phyloP scores from a whole-genome alignment of 140 eudicot species.

The Senecio squalidus region DNA sequence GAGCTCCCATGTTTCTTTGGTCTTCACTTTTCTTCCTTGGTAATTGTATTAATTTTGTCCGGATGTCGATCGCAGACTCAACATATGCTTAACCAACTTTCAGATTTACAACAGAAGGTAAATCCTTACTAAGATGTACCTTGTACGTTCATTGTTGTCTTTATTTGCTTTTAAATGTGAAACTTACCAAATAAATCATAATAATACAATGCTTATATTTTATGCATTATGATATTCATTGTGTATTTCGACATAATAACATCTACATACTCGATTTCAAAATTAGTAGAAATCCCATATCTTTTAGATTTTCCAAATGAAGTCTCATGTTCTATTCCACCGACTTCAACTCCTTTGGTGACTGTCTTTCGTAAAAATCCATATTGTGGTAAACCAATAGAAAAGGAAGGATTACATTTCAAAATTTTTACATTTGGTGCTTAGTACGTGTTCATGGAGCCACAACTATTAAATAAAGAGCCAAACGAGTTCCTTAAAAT shows the following conservation, averaged over 20 bases:
- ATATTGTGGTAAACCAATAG: no score
- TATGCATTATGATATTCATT: not conserved
- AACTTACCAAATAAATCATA: not conserved
- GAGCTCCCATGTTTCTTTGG: not conserved
- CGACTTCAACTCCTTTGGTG: no score
- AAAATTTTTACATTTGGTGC: no score
- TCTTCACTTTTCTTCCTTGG: not conserved
- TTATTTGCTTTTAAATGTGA: not conserved
- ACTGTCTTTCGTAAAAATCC: no score
- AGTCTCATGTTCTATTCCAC: no score
- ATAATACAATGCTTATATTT: not conserved
- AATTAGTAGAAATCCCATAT: no score
- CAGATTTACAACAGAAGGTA: conserved; percentile 71
- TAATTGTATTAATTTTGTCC: not conserved
- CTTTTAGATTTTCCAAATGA: no score
- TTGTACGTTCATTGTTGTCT: not conserved
- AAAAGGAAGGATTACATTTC: no score
- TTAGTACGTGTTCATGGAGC: no score
- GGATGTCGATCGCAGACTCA: conserved; percentile 41
- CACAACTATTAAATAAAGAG: no score
- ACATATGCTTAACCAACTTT: conserved; percentile 57
- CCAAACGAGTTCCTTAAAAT: no score
- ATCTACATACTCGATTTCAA: not conserved
- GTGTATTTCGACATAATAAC: not conserved
- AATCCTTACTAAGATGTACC: not conserved